phyloP scores from a whole-genome alignment of 2,329 filamentous ascomycete species.

The Calonectria multiphialidica region DNA sequence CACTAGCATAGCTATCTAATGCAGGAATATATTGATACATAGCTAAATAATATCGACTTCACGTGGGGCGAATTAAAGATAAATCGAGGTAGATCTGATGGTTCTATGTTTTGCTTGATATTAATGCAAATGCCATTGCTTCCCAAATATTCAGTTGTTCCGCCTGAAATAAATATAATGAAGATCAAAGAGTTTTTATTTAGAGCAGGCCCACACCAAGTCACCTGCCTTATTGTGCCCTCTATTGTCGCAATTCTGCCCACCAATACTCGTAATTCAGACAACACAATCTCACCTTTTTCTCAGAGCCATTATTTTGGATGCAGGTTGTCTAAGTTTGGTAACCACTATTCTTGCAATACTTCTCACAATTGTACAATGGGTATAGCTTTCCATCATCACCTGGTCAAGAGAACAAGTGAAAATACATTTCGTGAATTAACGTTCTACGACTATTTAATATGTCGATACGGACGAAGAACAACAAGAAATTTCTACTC shows the following conservation, averaged over 20 bases:
- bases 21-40: neutral
- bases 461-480: neutral
- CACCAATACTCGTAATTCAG: neutral
- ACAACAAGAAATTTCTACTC: neutral
- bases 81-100: too few relatives aligned
- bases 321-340: neutral
- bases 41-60: neutral
- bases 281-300: neutral
- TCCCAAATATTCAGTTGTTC: neutral
- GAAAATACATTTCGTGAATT: neutral
- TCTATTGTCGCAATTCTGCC: neutral
- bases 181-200: neutral
- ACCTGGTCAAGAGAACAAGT: neutral
- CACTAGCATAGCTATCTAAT: neutral
- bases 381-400: neutral
- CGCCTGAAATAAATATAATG: too few relatives aligned
- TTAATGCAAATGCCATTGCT: neutral
- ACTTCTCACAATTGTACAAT: neutral
- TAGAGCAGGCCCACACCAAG: neutral
- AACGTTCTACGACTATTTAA: neutral
- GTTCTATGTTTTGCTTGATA: too few relatives aligned
- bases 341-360: neutral
- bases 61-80: neutral
- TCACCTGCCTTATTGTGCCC: too few relatives aligned
- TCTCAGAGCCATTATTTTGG: neutral